A percentile compares a stretch with the other conserved stretches of the same genome.
Evolutionary conservation across 2,329 filamentous ascomycete genomes (phyloP).

Genomic region (Ophiosphaerella herpotricha): DNA sequence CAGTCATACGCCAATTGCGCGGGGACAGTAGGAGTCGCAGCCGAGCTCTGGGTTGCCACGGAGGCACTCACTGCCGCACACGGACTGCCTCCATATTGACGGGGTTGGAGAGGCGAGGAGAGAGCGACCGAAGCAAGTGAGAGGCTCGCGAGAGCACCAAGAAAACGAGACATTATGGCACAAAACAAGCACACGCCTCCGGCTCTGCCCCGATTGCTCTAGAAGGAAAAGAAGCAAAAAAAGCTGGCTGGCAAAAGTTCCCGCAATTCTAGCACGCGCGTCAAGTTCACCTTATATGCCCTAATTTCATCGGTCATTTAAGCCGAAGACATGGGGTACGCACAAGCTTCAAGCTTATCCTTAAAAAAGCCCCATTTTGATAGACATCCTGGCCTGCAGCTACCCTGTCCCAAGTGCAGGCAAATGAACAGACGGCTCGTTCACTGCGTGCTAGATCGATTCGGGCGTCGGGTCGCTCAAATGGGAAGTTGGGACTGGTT

Average conservation of each 20-base stretch:
- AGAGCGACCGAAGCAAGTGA: conserved; percentile 33
- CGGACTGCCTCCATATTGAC: conserved; percentile 34
- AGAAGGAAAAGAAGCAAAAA: neutral
- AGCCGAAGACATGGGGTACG: conserved; percentile 7
- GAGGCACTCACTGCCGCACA: conserved; percentile 40
- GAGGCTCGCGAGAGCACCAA: conserved; percentile 24
- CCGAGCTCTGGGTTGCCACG: conserved; percentile 27
- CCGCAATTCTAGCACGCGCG: too few relatives aligned
- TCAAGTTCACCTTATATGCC: conserved; percentile 8
- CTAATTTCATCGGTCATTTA: conserved; percentile 1
- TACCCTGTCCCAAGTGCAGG: conserved; percentile 11
- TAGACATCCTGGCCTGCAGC: conserved; percentile 24
- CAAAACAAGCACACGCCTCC: neutral
- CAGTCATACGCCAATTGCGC: conserved; percentile 53
- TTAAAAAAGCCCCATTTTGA: conserved; percentile 8
- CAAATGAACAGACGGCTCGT: conserved; percentile 13
- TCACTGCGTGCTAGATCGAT: conserved; percentile 13
- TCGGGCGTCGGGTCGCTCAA: neutral
- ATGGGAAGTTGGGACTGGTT: conserved; percentile 1
- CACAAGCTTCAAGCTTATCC: neutral
- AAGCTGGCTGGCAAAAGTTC: neutral
- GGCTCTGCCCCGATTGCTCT: neutral
- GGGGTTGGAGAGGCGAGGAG: conserved; percentile 32
- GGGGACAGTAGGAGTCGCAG: conserved; percentile 46
- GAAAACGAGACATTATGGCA: conserved; percentile 32